Base-by-base conservation (phyloP, 2,329 filamentous ascomycete genomes). In the Scorias spongiosa region DNA sequence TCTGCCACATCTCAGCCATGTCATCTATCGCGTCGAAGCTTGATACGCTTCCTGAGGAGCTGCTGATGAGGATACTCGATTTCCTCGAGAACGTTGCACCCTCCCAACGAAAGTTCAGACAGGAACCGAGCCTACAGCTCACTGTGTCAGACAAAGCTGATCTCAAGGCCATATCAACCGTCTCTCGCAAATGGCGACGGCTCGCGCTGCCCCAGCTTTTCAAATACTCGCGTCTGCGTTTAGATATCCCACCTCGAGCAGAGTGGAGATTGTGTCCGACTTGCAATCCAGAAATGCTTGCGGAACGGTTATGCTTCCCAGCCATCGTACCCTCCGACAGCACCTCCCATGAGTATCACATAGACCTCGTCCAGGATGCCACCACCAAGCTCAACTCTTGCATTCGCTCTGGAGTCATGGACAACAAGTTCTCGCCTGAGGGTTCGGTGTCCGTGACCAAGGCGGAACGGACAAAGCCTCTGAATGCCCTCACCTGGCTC, bases 81-180 rank as follows among this genome's bases (percentile, higher is more conserved):
- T 70, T 69, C 52, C 64, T 82, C 40, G 68, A 73, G 50, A 53
- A 53, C 0, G 56, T 65, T 2, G 66, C 73, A 9, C 70, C 71
- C 10, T 75, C 76, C 0, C 59, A 66, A 38, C 54, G 51, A 34
- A 63, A 64, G 12, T 58, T 78, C 17, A 65, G 70, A 44, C 64
- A 74, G 42, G 67, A 70, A 49, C 77, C 72, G 20, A 64, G 53
- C 53, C 59, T 58, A 10, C 49, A 55, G 48, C 61, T 76, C n/a
- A 63, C 65, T 7, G 49, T 55, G 40, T 63, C 63, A 34, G 49
- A 53, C 20, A 50, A 54, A 11, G 55, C 53, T 7, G 54, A 63
- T n/a, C 63, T 83, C 37, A 84, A 84, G 58, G 61, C 65, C 39
- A 53, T 71, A 1, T 77, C 78, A 1, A 55, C 65, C 5, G 70